Base-by-base conservation (phyloP, 352 stramenopile genomes). In the Globisporangium nagaii region DNA sequence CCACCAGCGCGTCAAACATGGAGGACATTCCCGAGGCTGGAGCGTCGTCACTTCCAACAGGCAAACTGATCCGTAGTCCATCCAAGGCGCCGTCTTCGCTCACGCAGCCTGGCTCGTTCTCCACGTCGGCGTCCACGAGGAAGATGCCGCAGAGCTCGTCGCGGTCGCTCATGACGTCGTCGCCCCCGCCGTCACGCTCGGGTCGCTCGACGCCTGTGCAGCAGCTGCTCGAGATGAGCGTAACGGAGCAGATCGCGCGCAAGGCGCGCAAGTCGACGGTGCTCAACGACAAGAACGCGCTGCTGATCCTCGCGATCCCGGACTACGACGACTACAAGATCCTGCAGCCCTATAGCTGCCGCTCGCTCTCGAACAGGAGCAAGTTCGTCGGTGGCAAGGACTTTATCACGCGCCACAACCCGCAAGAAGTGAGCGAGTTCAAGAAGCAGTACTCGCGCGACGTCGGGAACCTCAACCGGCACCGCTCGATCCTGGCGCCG, bases 311-410 rank as follows among this genome's bases (percentile, higher is more conserved):
- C 53, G 79, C 79, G 20, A 90, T 90, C 25, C 76, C 79, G 0
- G 79, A 90, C 57, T 88, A 88, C 55, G 79, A 88, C 53, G 76
- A 87, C 56, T 90, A 85, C 67, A 86, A 84, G 53, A 73, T 83
- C 39, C 58, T 90, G 61, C 74, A 87, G 51, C 79, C 79, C 3
- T 90, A 90, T 54, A 90, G 79, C 60, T 90, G 79, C 25, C 73
- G 79, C 6, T 79, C 76, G 12, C 62, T 85, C 8, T 71, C 76
- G 3, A 86, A 75, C 54, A 75, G 68, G 44, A 71, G 52, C 65
- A 80, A 85, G 37, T 90, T 90, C 40, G 55, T 88, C 7, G 79
- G 79, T n/a, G 65, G 61, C 1, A 74, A 70, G 2, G 79, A 88
- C 36, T 90, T 90, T 41, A 65, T 90, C 48, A 88, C 79, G 5